Conservation (phyloP, 208 protist species). For the Leptomonas seymouri region DNA sequence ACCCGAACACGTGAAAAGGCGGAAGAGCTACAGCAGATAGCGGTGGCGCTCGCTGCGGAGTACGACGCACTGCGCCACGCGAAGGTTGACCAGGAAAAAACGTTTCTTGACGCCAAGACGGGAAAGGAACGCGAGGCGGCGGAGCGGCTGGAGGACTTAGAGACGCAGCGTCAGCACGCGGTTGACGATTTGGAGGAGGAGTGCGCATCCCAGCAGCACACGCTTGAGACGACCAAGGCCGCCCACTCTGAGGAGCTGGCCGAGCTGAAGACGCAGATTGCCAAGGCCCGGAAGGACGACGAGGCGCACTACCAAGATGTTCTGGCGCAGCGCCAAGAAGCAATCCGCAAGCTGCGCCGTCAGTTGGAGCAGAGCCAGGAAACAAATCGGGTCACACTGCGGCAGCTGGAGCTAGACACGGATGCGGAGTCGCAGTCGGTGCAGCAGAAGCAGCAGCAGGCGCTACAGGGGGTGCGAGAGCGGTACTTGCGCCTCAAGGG, state of each 20-base stretch:
- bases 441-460: constrained; percentile 67
- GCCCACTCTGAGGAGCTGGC: constrained; percentile 39
- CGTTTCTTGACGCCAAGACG: constrained; percentile 88
- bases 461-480: constrained; percentile 81
- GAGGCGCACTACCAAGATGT: constrained; percentile 85
- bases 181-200: constrained; percentile 86
- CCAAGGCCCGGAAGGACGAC: constrained; percentile 51
- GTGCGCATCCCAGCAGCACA: constrained; percentile 64
- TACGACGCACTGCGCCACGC: constrained; percentile 81
- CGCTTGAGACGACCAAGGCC: constrained; percentile 65
- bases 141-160: constrained; percentile 68
- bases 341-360: constrained; percentile 56
- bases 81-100: constrained; percentile 91
- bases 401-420: constrained; percentile 94
- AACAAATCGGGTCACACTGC: constrained; percentile 84
- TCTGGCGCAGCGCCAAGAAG: constrained; percentile 61
- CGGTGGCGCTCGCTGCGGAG: constrained; percentile 68
- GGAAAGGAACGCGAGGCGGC: constrained; percentile 80
- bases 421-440: constrained; percentile 93
- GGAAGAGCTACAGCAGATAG: constrained; percentile 88
- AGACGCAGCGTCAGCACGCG: constrained; percentile 86
- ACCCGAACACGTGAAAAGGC: constrained; percentile 91
- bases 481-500: constrained; percentile 94
- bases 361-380: constrained; percentile 74
- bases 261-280: constrained; percentile 40